Conservation (phyloP, 2,329 filamentous ascomycete genomes). For the Colletotrichum orchidophilum region DNA sequence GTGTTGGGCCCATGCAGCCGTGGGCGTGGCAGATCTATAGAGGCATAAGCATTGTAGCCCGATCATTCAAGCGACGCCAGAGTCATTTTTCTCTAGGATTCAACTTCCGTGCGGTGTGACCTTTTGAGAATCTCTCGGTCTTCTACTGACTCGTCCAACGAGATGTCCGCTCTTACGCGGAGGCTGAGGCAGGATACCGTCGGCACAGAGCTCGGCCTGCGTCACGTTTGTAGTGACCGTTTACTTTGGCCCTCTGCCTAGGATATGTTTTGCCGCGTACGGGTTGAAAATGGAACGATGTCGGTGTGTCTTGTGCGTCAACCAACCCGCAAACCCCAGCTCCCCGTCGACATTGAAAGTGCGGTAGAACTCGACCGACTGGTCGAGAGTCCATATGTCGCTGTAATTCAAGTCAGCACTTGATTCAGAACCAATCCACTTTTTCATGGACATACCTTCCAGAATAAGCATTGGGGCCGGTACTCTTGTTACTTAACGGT, state of each 20-base stretch:
- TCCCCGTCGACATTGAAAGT: constrained; percentile 43
- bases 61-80: not conserved
- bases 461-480: constrained; percentile 33
- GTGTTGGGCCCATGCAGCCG: constrained; percentile 46
- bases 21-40: constrained; percentile 46
- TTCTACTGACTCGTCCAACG: not conserved
- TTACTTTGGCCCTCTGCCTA: constrained; percentile 43
- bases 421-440: not conserved
- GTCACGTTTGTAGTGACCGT: not conserved
- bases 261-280: constrained; percentile 39
- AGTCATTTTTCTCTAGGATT: not conserved
- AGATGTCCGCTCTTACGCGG: constrained; percentile 40
- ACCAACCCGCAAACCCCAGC: constrained; percentile 40
- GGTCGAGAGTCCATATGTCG: constrained; percentile 43
- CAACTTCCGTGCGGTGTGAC: constrained; percentile 43
- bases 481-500: no score
- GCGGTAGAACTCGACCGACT: constrained; percentile 44
- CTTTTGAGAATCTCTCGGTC: constrained; percentile 29
- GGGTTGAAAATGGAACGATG: constrained; percentile 45
- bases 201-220: no score
- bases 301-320: constrained; percentile 46
- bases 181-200: constrained; percentile 22
- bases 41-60: not conserved
- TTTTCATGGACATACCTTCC: constrained; percentile 23
- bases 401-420: constrained; percentile 25